Base-by-base conservation (phyloP, 1,284 basidiomycete species). In the Athelia psychrophila region DNA sequence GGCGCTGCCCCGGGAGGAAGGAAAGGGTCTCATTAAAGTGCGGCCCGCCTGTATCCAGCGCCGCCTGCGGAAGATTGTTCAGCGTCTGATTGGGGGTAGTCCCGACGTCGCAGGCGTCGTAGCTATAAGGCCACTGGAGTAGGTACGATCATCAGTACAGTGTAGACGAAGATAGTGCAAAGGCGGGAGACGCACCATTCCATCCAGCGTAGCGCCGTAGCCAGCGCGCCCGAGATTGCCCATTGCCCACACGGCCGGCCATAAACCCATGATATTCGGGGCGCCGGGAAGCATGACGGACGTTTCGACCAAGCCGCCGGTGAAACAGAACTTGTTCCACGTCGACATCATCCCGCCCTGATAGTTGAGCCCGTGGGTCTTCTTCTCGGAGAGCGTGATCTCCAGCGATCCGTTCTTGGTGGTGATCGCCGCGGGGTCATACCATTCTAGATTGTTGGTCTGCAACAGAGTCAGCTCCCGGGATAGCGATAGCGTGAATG, bases 231-330 rank as follows among this genome's bases (percentile, higher is more conserved):
- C 77, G 3, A 80, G 67, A 51, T 88, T 88, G 19, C 85, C 86
- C 80, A 87, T 83, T 1, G 81, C 75, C 84, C 84, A 91, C 0
- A 86, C 71, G 18, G 83, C 83, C 5, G 86, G 86, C 86, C 86
- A 90, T 50, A 87, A 74, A 3, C 83, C 83, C 27, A 73, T 60
- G 27, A 79, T 63, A 51, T 78, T 72, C 54, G 76, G 76, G 4
- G 69, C 67, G 2, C 89, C 88, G 1, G 90, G 89, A 0, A 92
- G 68, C 18, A 79, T 77, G 1, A 90, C 79, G 3, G 75, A 75
- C 6, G 81, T 74, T 60, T 79, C 75, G 23, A 84, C 67, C 54
- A 79, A 75, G 3, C 83, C 83, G 4, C 84, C 84, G 0, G 82
- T 86, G 66, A 91, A 92, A 65, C 88, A 91, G 58, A 78, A 78